A percentile compares a stretch with the other conserved stretches of the same genome.
Evolutionary conservation across 2,329 filamentous ascomycete species (phyloP).

Genomic region (Aspergillus fumigatus): DNA sequence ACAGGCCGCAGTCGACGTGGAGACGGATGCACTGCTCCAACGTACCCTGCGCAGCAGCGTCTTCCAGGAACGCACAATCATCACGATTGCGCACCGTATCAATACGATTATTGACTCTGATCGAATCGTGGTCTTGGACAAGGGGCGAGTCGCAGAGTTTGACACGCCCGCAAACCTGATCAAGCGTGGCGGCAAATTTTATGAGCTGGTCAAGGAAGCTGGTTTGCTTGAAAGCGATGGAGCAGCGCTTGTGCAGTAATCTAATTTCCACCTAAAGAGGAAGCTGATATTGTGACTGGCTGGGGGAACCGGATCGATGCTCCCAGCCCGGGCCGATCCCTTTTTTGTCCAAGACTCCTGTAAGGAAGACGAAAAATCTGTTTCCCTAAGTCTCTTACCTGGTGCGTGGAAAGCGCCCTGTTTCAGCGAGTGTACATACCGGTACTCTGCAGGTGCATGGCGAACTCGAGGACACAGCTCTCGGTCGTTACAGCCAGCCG

Average conservation of each 20-base stretch:
- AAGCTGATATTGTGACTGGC: slow-evolving; percentile 2
- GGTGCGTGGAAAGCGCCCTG: neutral
- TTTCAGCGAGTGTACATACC: neutral
- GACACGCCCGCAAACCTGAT: slow-evolving; percentile 78
- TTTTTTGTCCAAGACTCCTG: neutral
- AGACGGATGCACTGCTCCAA: slow-evolving; percentile 63
- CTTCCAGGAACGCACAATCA: slow-evolving; percentile 91
- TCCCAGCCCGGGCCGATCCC: slow-evolving; percentile 2
- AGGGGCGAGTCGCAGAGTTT: slow-evolving; percentile 86
- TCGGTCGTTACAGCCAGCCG: neutral
- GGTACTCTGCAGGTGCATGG: neutral
- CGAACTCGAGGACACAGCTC: neutral
- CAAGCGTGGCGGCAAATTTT: slow-evolving; percentile 72
- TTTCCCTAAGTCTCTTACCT: neutral
- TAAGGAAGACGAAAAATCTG: neutral
- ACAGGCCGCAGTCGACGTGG: slow-evolving; percentile 63
- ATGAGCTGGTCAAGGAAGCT: slow-evolving; percentile 86
- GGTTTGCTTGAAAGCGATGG: slow-evolving; percentile 59
- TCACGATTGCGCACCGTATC: slow-evolving; percentile 96
- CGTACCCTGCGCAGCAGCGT: slow-evolving; percentile 58
- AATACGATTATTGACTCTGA: slow-evolving; percentile 91
- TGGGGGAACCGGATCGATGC: slow-evolving; percentile 2
- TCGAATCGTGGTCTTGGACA: slow-evolving; percentile 88
- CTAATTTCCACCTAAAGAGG: neutral
- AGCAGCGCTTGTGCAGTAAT: slow-evolving; percentile 15